A percentile compares a stretch with the other conserved stretches of the same genome.
Evolutionary conservation across 257 asterid species (phyloP).

Genomic region (Anisodus acutangulus): DNA sequence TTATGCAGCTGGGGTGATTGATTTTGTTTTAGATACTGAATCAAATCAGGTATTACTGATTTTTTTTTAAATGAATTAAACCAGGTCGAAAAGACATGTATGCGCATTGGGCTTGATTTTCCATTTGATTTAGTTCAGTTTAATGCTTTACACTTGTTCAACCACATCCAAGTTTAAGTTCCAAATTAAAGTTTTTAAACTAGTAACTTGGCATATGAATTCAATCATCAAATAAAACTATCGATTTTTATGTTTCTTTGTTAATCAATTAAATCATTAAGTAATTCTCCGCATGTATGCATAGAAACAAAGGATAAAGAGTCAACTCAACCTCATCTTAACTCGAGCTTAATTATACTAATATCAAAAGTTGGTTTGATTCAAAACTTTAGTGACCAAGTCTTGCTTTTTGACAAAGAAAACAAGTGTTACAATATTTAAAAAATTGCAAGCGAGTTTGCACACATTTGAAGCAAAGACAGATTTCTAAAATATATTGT

Average conservation of each 20-base stretch:
- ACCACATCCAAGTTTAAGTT: not conserved
- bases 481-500: not conserved
- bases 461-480: not conserved
- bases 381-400: not conserved
- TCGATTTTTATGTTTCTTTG: not conserved
- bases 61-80: too few species aligned
- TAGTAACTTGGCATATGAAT: not conserved
- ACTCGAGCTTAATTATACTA: not conserved
- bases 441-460: not conserved
- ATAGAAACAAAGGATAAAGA: not conserved
- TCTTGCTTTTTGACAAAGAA: not conserved
- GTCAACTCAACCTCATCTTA: not conserved
- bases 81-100: too few species aligned
- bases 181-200: not conserved
- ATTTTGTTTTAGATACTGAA: too few species aligned
- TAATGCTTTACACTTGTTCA: not conserved
- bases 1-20: too few species aligned
- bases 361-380: not conserved
- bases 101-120: not conserved
- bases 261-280: not conserved
- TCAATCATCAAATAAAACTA: not conserved
- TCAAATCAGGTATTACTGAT: too few species aligned
- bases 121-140: not conserved
- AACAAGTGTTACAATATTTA: not conserved
- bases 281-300: not conserved